These are phyloP conservation scores for Pseudocercospora fuligena DNA, from an alignment of 2,329 filamentous ascomycete species.

Conservation along the genomic window DNA sequence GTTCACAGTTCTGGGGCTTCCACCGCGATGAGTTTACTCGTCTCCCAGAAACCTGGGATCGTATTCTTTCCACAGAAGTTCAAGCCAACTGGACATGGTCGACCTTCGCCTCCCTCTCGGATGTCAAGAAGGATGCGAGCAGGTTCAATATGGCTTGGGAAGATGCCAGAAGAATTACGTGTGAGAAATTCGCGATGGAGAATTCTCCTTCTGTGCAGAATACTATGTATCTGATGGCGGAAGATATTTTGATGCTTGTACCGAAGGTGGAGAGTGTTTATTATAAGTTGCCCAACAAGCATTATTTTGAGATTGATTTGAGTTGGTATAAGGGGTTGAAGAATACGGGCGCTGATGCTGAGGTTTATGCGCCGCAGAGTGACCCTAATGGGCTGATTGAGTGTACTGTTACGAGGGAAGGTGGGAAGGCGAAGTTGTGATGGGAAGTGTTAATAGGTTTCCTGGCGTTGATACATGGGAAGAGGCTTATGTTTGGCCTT, in stretches of 20 bases:
- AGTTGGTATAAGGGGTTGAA: constrained; percentile 95
- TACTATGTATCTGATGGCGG: constrained; percentile 99
- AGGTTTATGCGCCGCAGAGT: constrained; percentile 92
- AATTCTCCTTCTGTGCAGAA: constrained; percentile 91
- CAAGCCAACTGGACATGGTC: constrained; percentile 88
- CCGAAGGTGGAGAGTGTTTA: constrained; percentile 74
- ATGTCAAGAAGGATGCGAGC: constrained; percentile 66
- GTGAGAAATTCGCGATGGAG: constrained; percentile 88
- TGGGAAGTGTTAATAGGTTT: not conserved
- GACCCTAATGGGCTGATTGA: constrained; percentile 95
- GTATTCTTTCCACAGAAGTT: constrained; percentile 92
- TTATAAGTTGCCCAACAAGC: constrained; percentile 94
- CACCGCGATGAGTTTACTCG: constrained; percentile 92
- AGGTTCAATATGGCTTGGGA: constrained; percentile 82
- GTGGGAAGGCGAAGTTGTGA: constrained; percentile 33
- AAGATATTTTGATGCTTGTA: constrained; percentile 77
- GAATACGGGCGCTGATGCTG: constrained; percentile 94
- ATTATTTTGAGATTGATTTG: constrained; percentile 96
- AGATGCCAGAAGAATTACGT: constrained; percentile 79
- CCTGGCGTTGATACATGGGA: not conserved
- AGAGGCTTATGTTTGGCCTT: not conserved
- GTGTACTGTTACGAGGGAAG: constrained; percentile 76
- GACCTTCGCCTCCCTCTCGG: constrained; percentile 66
- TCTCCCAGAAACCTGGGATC: constrained; percentile 87
- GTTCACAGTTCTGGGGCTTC: constrained; percentile 94